Evolutionary conservation across 2,329 filamentous ascomycete genomes (phyloP), one percentile per base, ranked within the genome.

Genomic region (Fusarium sp.): DNA sequence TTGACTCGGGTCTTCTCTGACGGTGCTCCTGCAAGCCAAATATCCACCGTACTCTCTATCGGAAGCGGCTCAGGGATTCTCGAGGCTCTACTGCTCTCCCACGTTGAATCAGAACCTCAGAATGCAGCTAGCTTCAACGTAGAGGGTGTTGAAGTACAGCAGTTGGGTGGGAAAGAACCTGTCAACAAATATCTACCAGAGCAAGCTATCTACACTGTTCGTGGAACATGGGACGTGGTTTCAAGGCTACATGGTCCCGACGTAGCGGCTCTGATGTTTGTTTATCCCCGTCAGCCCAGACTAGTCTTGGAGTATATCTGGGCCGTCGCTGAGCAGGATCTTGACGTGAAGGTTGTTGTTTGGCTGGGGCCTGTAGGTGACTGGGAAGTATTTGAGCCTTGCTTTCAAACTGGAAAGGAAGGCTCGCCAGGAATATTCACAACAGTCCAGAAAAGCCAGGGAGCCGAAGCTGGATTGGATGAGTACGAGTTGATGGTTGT

Each of bases 231-330:
- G 77, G 71, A 76, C 0, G 34, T 80, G 1, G 72, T 73, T 1
- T 65, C 69, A 12, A 71, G 76, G 15, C 68, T 79, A 5, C 60
- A 37, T 7, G 74, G 76, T 28, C 51, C 71, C 1, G 66, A 68
- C 47, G 65, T 74, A 9, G 52, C 53, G 10, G 74, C 55, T 3
- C 59, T 80, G 43, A 57, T 80, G 61, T 81, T 81, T 61, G 73
- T 77, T 9, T 81, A 81, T 31, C 79, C 79, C 12, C 78, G 79
- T 2, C 76, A 78, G 28, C 73, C 74, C 2, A 51, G 47, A 2
- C 34, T 81, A 11, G 72, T 81, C 15, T 46, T 59, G 8, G 64
- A 62, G 36, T 81, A 81, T 30, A 59, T 76, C 6, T 50, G 68
- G n/a, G 37, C 13, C 12, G 43, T 71, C 15, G 12, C 31, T 10